Evolutionary conservation across 495 filamentous ascomycete genomes (phyloP).

Genomic region (Articulospora tetracladia): DNA sequence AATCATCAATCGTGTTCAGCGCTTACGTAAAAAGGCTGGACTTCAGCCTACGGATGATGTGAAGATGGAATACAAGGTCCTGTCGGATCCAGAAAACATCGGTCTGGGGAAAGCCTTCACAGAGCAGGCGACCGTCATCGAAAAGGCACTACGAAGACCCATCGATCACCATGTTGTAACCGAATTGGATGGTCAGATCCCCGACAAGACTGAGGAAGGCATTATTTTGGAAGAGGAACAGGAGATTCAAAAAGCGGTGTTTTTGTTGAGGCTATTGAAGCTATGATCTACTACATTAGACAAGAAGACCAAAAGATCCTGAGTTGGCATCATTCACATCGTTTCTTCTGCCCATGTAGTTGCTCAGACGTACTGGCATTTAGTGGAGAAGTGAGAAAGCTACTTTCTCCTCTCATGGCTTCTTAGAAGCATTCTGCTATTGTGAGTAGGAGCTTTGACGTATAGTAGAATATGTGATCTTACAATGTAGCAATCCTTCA

Average conservation of each 20-base stretch:
- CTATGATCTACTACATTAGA: conserved; percentile 40
- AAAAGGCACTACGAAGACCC: conserved; percentile 76
- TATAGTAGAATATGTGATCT: conserved; percentile 26
- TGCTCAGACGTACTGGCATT: background rate
- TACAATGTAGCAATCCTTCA: conserved; percentile 91
- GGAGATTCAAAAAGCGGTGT: conserved; percentile 82
- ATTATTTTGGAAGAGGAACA: conserved; percentile 83
- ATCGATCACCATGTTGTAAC: conserved; percentile 70
- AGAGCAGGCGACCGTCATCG: conserved; percentile 61
- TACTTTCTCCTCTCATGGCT: conserved; percentile 23
- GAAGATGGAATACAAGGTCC: conserved; percentile 75
- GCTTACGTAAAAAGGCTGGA: conserved; percentile 77
- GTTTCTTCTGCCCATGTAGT: background rate
- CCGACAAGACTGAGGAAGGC: conserved; percentile 49
- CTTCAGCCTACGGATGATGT: conserved; percentile 80
- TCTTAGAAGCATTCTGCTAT: conserved; percentile 42
- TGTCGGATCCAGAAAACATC: conserved; percentile 71
- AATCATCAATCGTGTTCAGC: conserved; percentile 79
- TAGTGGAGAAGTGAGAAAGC: background rate
- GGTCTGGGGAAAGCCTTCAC: conserved; percentile 73
- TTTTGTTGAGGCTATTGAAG: conserved; percentile 78
- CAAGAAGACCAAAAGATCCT: background rate
- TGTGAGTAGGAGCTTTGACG: conserved; percentile 1
- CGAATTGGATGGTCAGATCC: conserved; percentile 58
- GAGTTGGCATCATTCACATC: background rate